Evolutionary conservation across 257 asterid species (phyloP).

Genomic region (Solanum commersonii): DNA sequence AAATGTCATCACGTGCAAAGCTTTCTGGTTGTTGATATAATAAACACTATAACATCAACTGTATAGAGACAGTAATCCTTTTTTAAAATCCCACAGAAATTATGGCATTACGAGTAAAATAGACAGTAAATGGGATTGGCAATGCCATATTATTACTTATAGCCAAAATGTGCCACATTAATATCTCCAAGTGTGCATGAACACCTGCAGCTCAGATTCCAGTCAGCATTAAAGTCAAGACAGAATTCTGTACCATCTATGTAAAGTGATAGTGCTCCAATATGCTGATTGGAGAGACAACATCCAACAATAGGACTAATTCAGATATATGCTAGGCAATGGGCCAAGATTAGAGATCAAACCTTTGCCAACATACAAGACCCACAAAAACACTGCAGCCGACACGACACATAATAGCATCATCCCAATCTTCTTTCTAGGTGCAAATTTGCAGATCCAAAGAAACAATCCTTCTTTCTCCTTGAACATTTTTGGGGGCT

Average conservation of each 20-base stretch:
- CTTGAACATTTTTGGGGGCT: constrained; percentile 70
- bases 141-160: not conserved
- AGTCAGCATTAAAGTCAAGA: not conserved
- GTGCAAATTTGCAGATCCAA: constrained; percentile 76
- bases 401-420: constrained; percentile 65
- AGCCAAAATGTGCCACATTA: not conserved
- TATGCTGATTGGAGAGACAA: not conserved
- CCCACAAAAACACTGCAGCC: constrained; percentile 66
- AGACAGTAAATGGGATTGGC: not conserved
- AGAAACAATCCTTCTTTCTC: constrained; percentile 71
- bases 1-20: not conserved
- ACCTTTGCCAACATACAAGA: constrained; percentile 76
- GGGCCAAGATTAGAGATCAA: constrained; percentile 3
- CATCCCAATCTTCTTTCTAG: constrained; percentile 88
- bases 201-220: not conserved
- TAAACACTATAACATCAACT: not conserved
- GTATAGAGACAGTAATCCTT: not conserved
- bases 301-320: not conserved
- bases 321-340: not conserved
- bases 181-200: not conserved
- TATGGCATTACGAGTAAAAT: not conserved
- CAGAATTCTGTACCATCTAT: not conserved
- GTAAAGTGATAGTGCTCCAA: not conserved
- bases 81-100: not conserved
- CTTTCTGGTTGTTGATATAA: not conserved